Percentiles rank a stretch among this genome's conserved stretches.
Conservation (phyloP, 305 asterid species). For the Rubia balearica region DNA sequence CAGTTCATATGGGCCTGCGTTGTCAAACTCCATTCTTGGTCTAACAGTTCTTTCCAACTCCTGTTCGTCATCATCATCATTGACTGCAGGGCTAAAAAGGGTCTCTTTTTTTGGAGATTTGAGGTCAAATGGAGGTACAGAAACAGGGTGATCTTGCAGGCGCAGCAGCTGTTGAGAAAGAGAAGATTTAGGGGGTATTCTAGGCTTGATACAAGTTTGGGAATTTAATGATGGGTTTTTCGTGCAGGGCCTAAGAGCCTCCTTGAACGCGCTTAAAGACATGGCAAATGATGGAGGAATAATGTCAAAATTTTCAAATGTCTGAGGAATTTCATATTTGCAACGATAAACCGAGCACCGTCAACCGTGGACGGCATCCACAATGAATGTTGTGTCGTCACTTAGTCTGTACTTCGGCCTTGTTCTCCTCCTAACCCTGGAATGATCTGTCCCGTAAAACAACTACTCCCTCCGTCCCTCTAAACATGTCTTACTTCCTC, state of each 20-base stretch:
- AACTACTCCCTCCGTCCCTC: no score
- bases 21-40: constrained; percentile 49
- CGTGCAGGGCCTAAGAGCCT: constrained; percentile 70
- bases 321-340: not conserved
- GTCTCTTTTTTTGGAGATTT: constrained; percentile 25
- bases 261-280: constrained; percentile 74
- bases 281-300: constrained; percentile 19
- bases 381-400: no score
- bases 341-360: not conserved
- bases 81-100: constrained; percentile 21
- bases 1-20: constrained; percentile 62
- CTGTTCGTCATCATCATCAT: constrained; percentile 21
- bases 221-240: constrained; percentile 22
- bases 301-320: not conserved
- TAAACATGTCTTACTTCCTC: no score
- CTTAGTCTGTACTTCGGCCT: no score
- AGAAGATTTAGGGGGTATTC: constrained; percentile 86
- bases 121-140: constrained; percentile 23
- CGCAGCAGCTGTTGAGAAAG: constrained; percentile 63
- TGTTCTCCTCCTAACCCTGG: no score
- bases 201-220: constrained; percentile 30
- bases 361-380: no score
- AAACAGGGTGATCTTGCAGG: constrained; percentile 40
- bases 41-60: constrained; percentile 15
- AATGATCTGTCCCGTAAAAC: no score